phyloP scores from a whole-genome alignment of 306 rosid genomes.

The Casuarina equisetifolia region DNA sequence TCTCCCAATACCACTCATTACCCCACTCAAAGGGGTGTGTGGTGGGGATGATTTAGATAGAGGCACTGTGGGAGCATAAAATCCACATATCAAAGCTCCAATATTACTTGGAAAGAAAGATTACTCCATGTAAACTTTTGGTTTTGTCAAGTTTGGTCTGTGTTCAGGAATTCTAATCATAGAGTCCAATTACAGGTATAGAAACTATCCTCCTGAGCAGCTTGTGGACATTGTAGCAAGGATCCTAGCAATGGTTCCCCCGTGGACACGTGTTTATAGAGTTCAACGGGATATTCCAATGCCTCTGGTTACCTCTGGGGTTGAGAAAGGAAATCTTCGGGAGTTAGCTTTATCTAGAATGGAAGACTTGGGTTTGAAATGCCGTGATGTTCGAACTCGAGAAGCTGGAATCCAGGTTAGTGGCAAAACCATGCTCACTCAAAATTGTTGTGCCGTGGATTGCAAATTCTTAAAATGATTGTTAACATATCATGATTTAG shows the following conservation, averaged over 20 bases:
- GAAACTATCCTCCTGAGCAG: slow-evolving; percentile 98
- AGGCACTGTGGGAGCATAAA: background rate
- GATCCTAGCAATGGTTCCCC: slow-evolving; percentile 95
- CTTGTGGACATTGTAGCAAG: slow-evolving; percentile 95
- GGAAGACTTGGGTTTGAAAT: slow-evolving; percentile 95
- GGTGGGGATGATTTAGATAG: background rate
- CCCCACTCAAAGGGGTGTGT: background rate
- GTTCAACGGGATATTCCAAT: slow-evolving; percentile 98
- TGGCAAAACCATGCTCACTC: slow-evolving; percentile 17
- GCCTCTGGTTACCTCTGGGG: slow-evolving; percentile 98
- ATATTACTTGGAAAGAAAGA: background rate
- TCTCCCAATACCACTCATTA: background rate
- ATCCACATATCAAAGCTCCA: background rate
- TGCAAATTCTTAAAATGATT: slow-evolving; percentile 9
- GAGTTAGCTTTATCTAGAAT: slow-evolving; percentile 94
- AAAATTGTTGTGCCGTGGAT: slow-evolving; percentile 9
- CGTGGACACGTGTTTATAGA: slow-evolving; percentile 99
- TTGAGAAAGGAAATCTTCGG: slow-evolving; percentile 94
- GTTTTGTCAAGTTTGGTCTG: slow-evolving; percentile 1
- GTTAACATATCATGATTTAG: slow-evolving; percentile 30
- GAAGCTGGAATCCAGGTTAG: slow-evolving; percentile 98
- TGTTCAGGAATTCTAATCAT: slow-evolving; percentile 9
- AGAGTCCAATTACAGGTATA: slow-evolving; percentile 59
- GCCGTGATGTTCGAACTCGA: slow-evolving; percentile 95
- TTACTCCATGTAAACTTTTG: background rate